Evolutionary conservation across 1,284 basidiomycete species (phyloP).

Genomic region (Rhodotorula sp.): DNA sequence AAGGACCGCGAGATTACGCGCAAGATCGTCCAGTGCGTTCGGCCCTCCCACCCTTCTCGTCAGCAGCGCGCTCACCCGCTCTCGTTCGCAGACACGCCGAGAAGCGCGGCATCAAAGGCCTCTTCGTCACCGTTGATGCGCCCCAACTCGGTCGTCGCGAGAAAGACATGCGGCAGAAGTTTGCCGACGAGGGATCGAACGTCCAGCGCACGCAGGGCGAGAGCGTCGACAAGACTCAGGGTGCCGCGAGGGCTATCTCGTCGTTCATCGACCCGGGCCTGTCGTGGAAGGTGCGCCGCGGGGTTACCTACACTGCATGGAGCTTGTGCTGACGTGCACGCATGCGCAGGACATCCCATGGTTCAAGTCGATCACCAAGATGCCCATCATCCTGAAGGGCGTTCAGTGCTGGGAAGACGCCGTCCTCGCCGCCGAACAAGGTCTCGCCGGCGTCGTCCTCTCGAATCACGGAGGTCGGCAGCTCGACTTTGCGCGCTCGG

Average conservation of each 20-base stretch:
- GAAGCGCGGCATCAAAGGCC: slow-evolving; percentile 54
- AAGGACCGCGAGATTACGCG: slow-evolving; percentile 76
- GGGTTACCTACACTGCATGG: too few relatives aligned
- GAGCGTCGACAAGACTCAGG: slow-evolving; percentile 76
- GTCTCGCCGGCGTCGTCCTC: slow-evolving; percentile 73
- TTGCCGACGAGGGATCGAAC: slow-evolving; percentile 63
- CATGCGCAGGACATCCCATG: slow-evolving; percentile 65
- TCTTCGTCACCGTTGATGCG: slow-evolving; percentile 73
- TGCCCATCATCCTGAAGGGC: slow-evolving; percentile 86
- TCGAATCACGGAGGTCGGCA: slow-evolving; percentile 92
- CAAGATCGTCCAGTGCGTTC: slow-evolving; percentile 64
- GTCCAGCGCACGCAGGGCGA: slow-evolving; percentile 49
- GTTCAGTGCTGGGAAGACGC: slow-evolving; percentile 95
- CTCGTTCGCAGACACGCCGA: slow-evolving; percentile 55
- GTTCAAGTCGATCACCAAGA: slow-evolving; percentile 85
- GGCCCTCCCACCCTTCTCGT: neutral
- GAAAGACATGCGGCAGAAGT: slow-evolving; percentile 93
- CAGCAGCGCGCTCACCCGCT: neutral
- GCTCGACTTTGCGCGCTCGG: slow-evolving; percentile 85
- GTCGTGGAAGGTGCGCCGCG: slow-evolving; percentile 61
- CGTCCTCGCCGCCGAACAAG: slow-evolving; percentile 78
- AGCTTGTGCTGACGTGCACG: neutral
- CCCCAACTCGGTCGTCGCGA: slow-evolving; percentile 74
- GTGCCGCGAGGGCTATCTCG: slow-evolving; percentile 90
- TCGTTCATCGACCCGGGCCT: slow-evolving; percentile 91